A percentile compares a stretch with the other conserved stretches of the same genome.
phyloP scores from a whole-genome alignment of 2,329 filamentous ascomycete genomes.

The Ceratocystis colombiana region DNA sequence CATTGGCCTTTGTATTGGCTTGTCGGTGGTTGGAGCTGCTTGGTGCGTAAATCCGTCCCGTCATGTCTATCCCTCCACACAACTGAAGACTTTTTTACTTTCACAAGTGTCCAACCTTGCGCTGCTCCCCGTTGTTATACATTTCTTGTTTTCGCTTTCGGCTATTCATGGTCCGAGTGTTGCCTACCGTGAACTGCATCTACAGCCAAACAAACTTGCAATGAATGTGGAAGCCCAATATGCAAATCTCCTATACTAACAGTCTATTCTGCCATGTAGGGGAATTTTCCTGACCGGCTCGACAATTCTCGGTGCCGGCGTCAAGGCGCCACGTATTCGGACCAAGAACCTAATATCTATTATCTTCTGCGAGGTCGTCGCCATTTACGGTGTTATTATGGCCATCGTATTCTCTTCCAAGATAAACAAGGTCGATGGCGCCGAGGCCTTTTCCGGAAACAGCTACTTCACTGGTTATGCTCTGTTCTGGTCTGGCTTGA shows the following conservation, averaged over 20 bases:
- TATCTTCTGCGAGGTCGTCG: conserved; percentile 99
- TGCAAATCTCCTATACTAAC: not conserved
- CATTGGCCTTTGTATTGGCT: conserved; percentile 86
- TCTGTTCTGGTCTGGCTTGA: conserved; percentile 89
- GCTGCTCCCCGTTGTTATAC: not conserved
- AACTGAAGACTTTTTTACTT: not conserved
- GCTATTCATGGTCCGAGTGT: not conserved
- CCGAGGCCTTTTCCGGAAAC: conserved; percentile 58
- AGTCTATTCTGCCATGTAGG: conserved; percentile 43
- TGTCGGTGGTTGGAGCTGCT: conserved; percentile 93
- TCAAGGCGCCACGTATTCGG: conserved; percentile 91
- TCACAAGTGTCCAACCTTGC: not conserved
- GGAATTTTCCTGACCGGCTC: conserved; percentile 98
- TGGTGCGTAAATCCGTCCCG: conserved; percentile 52
- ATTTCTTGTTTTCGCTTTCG: not conserved
- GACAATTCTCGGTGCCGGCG: conserved; percentile 92
- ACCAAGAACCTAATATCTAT: conserved; percentile 99
- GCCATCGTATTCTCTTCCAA: conserved; percentile 95
- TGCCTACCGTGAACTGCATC: not conserved
- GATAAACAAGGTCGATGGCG: conserved; percentile 54
- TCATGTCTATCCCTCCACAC: not conserved
- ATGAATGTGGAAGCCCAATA: not conserved
- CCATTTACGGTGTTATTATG: conserved; percentile 99
- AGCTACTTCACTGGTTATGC: conserved; percentile 94
- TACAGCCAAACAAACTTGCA: too few species aligned